phyloP scores from a whole-genome alignment of 2,329 filamentous ascomycete species.

The Nigrospora sphaerica region DNA sequence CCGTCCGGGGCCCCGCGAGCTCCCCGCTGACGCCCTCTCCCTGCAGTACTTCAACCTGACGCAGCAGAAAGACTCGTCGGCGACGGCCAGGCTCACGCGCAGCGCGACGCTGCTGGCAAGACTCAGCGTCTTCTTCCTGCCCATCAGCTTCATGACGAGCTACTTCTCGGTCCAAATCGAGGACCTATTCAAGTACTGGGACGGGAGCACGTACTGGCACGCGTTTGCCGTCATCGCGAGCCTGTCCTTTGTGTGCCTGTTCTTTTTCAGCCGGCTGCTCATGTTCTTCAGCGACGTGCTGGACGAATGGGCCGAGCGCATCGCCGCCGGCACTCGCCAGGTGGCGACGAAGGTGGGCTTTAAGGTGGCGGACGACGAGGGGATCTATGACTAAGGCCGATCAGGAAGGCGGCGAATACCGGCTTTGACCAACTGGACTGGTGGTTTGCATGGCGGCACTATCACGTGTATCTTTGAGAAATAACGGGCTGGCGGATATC shows the following conservation, averaged over 20 bases:
- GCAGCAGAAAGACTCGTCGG: constrained; percentile 66
- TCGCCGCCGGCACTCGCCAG: constrained; percentile 8
- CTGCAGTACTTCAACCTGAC: constrained; percentile 69
- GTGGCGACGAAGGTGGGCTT: neutral
- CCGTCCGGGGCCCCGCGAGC: too few species aligned
- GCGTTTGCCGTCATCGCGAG: constrained; percentile 57
- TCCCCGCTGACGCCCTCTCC: too few species aligned
- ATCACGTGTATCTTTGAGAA: too few species aligned
- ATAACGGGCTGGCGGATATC: too few species aligned
- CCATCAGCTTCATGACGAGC: constrained; percentile 65
- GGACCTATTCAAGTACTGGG: constrained; percentile 50
- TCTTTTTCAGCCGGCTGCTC: constrained; percentile 41
- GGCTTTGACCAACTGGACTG: too few species aligned
- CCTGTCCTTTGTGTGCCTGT: constrained; percentile 50
- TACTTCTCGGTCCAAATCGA: constrained; percentile 65
- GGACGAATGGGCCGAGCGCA: constrained; percentile 25
- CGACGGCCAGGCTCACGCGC: constrained; percentile 63
- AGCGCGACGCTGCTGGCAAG: constrained; percentile 69
- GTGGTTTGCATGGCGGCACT: too few species aligned
- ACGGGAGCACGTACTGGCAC: constrained; percentile 58
- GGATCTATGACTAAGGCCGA: too few species aligned
- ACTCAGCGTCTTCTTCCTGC: constrained; percentile 68
- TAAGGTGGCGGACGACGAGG: too few species aligned
- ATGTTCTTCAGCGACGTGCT: constrained; percentile 38
- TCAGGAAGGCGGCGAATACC: too few species aligned